Percentiles rank a stretch among this genome's conserved stretches.
Evolutionary conservation across 2,329 filamentous ascomycete species (phyloP).

Genomic region (Neopestalotiopsis sp.): DNA sequence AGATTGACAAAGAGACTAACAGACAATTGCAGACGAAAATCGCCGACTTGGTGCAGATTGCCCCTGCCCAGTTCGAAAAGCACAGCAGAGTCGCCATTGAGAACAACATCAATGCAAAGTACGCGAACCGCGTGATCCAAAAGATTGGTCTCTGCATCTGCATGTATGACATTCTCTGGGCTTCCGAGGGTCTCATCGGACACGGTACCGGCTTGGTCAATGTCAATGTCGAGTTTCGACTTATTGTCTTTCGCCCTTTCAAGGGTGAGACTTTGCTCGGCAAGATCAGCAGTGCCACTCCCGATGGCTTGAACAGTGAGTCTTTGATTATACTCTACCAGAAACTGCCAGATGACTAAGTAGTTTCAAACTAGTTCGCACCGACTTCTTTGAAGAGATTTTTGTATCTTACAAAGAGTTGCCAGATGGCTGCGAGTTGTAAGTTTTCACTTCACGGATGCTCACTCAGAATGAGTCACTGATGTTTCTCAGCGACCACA

Average conservation of each 20-base stretch:
- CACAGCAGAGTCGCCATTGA: conserved; percentile 84
- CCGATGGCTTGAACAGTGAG: conserved; percentile 73
- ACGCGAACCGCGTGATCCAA: conserved; percentile 89
- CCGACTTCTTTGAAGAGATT: conserved; percentile 95
- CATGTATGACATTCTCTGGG: conserved; percentile 87
- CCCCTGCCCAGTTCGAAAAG: conserved; percentile 86
- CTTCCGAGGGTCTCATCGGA: conserved; percentile 92
- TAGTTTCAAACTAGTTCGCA: conserved; percentile 61
- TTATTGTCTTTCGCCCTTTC: conserved; percentile 94
- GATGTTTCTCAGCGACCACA: conserved; percentile 61
- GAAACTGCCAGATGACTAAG: conserved; percentile 13
- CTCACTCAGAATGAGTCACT: not conserved
- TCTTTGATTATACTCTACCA: not conserved
- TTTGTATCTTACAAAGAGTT: conserved; percentile 77
- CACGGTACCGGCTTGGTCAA: conserved; percentile 92
- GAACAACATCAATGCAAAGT: conserved; percentile 97
- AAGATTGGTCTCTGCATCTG: conserved; percentile 93
- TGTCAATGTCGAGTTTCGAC: conserved; percentile 92
- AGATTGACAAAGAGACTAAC: not conserved
- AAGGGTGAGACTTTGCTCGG: conserved; percentile 91
- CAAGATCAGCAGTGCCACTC: conserved; percentile 76
- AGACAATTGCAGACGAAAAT: conserved; percentile 75
- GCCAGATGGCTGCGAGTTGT: conserved; percentile 79
- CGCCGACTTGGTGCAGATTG: conserved; percentile 91
- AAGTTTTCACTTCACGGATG: conserved; percentile 38